A percentile compares a stretch with the other conserved stretches of the same genome.
Conservation (phyloP, 225 moss, liverwort and hornwort species). For the Bryum argenteum region DNA sequence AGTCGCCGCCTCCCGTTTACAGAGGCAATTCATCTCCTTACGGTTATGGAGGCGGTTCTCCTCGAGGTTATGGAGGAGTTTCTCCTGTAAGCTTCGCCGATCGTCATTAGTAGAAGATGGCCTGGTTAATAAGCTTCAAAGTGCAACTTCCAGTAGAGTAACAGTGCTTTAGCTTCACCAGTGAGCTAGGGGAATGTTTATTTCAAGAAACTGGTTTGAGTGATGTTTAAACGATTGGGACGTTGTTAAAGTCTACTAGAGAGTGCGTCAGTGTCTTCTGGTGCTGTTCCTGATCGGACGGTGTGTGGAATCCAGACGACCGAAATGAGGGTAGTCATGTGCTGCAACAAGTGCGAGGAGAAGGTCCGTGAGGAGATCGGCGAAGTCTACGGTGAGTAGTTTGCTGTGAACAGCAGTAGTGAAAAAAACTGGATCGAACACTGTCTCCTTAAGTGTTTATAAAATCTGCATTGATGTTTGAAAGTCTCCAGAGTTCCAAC, state of each 20-base stretch:
- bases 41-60: constrained; percentile 22
- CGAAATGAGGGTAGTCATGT: constrained; percentile 38
- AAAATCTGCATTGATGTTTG: too few relatives aligned
- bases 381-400: constrained; percentile 41
- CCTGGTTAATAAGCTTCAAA: too few relatives aligned
- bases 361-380: constrained; percentile 48
- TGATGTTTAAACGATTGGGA: too few relatives aligned
- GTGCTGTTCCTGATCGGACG: neutral
- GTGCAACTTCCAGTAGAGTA: too few relatives aligned
- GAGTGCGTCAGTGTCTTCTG: too few relatives aligned
- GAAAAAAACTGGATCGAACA: too few relatives aligned
- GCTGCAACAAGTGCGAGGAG: constrained; percentile 55
- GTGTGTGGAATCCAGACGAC: constrained; percentile 33
- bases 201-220: too few relatives aligned
- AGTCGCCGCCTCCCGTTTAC: constrained; percentile 20
- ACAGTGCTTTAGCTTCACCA: too few relatives aligned
- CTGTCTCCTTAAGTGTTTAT: neutral
- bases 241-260: too few relatives aligned
- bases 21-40: constrained; percentile 23
- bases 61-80: constrained; percentile 9
- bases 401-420: neutral
- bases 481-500: too few relatives aligned
- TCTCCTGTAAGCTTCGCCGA: constrained; percentile 31
- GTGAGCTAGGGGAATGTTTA: too few relatives aligned
- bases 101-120: too few relatives aligned